Conservation (phyloP, 305 asterid species). For the Fraxinus paxiana region DNA sequence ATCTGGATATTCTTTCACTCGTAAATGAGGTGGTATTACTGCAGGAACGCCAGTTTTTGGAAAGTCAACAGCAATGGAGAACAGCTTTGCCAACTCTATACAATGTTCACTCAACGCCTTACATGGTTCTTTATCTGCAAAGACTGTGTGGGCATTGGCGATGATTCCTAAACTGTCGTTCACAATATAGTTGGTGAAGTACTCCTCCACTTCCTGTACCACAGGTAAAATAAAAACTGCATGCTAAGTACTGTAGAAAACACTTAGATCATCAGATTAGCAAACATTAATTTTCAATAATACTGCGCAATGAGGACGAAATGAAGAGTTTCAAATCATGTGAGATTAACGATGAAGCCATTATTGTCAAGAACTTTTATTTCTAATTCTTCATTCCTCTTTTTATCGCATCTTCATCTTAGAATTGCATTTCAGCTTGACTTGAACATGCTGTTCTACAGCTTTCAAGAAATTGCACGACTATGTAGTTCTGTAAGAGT, state of each 20-base stretch:
- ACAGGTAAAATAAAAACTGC: background rate
- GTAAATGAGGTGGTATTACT: slow-evolving; percentile 62
- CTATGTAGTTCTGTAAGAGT: background rate
- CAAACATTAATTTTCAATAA: background rate
- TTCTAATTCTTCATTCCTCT: background rate
- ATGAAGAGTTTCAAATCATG: background rate
- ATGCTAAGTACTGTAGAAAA: background rate
- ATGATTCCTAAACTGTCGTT: slow-evolving; percentile 82
- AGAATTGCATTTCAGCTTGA: background rate
- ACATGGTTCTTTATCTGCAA: slow-evolving; percentile 57
- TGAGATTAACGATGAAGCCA: background rate
- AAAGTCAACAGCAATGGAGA: slow-evolving; percentile 83
- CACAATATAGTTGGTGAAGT: slow-evolving; percentile 78
- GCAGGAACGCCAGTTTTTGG: slow-evolving; percentile 93
- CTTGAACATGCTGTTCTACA: background rate
- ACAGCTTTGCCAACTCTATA: slow-evolving; percentile 55
- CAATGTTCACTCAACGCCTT: slow-evolving; percentile 61
- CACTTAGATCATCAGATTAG: background rate
- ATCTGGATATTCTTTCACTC: slow-evolving; percentile 78
- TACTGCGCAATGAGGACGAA: background rate
- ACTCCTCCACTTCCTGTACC: slow-evolving; percentile 77
- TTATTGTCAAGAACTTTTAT: background rate
- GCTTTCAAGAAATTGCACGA: background rate
- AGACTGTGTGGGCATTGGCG: slow-evolving; percentile 75
- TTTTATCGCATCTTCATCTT: background rate